Evolutionary conservation across 2,329 filamentous ascomycete genomes (phyloP).

Genomic region (Fusarium nematophilum): DNA sequence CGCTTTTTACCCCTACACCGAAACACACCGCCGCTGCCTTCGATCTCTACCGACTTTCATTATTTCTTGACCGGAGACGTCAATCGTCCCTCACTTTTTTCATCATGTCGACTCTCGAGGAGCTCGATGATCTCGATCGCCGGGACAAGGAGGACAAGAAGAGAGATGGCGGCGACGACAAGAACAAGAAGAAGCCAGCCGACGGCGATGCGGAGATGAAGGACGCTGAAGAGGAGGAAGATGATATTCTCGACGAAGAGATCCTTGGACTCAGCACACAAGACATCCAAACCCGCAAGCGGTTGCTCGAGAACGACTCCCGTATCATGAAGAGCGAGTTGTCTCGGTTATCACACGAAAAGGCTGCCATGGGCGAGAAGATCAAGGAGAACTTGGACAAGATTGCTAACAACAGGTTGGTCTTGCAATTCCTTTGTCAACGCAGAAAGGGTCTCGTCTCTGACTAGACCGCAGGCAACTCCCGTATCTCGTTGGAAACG

Average conservation of each 20-base stretch:
- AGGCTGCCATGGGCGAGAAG: conserved; percentile 95
- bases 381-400: conserved; percentile 99
- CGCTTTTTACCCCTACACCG: conserved; percentile 6
- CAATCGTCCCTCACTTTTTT: conserved; percentile 21
- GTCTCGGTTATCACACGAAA: conserved; percentile 93
- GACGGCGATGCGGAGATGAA: conserved; percentile 92
- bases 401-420: conserved; percentile 97
- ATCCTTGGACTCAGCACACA: conserved; percentile 92
- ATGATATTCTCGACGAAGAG: conserved; percentile 90
- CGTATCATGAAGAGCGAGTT: conserved; percentile 99
- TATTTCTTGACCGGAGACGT: background rate
- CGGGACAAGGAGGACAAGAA: conserved; percentile 79
- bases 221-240: conserved; percentile 79
- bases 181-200: conserved; percentile 58
- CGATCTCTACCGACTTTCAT: background rate
- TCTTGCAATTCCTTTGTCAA: conserved; percentile 2
- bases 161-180: conserved; percentile 49
- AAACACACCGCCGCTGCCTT: background rate
- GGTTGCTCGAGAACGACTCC: conserved; percentile 95
- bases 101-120: conserved; percentile 89
- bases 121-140: conserved; percentile 89
- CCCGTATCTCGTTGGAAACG: conserved; percentile 97
- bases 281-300: conserved; percentile 91
- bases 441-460: background rate
- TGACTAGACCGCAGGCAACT: conserved; percentile 75